A percentile compares a stretch with the other conserved stretches of the same genome.
These are phyloP conservation scores for Debaryomycetaceae sp. DNA, from an alignment of 1,139 yeast species.

Conservation along the genomic window DNA sequence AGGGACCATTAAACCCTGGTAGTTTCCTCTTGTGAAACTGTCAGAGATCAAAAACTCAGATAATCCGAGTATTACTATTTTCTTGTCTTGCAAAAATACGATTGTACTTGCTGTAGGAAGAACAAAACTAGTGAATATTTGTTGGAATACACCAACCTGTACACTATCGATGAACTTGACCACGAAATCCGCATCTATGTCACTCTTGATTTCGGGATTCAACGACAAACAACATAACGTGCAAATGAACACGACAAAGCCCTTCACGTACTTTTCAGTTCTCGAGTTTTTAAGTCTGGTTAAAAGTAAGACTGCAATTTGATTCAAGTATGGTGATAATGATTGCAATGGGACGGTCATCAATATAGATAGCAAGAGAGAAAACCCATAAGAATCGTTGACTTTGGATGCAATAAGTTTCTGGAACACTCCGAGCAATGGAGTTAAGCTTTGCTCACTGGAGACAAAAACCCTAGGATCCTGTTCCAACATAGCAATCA, in stretches of 20 bases:
- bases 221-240: constrained; percentile 42
- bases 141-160: constrained; percentile 63
- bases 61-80: constrained; percentile 71
- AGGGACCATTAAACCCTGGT: constrained; percentile 41
- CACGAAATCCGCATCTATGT: constrained; percentile 48
- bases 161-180: constrained; percentile 58
- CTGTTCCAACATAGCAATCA: constrained; percentile 66
- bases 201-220: constrained; percentile 19
- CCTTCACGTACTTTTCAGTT: constrained; percentile 77
- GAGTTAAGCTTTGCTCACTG: constrained; percentile 49
- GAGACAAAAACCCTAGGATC: constrained; percentile 53
- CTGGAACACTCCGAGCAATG: constrained; percentile 95
- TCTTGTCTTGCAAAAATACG: constrained; percentile 69
- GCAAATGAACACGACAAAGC: constrained; percentile 65
- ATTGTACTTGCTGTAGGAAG: constrained; percentile 65
- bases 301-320: constrained; percentile 71
- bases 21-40: constrained; percentile 29
- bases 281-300: constrained; percentile 77
- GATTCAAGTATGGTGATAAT: constrained; percentile 58
- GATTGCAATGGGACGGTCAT: constrained; percentile 49
- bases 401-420: constrained; percentile 81
- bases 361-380: constrained; percentile 69
- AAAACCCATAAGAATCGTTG: constrained; percentile 81
- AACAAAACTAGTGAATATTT: constrained; percentile 59
- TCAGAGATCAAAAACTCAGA: constrained; percentile 44